phyloP scores from a whole-genome alignment of 306 rosid species.

The Calophaca sinica region DNA sequence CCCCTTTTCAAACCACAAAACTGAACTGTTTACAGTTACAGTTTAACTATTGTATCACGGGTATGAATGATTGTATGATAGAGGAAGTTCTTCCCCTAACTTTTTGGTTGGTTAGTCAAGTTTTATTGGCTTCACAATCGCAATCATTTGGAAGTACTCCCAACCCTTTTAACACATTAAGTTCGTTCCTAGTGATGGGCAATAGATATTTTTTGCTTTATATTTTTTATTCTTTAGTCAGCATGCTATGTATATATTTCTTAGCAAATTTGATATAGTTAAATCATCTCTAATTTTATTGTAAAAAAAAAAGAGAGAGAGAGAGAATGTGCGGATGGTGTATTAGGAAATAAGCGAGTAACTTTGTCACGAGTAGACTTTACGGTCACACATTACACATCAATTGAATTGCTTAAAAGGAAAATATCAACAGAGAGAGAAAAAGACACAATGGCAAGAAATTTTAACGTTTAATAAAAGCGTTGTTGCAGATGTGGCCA shows the following conservation, averaged over 20 bases:
- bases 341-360: no score
- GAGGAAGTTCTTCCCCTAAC: background rate
- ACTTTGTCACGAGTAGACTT: slow-evolving; percentile 35
- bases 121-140: slow-evolving; percentile 11
- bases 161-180: no score
- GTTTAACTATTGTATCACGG: slow-evolving; percentile 51
- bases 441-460: background rate
- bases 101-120: slow-evolving; percentile 27
- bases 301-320: no score
- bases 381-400: slow-evolving; percentile 16
- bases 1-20: slow-evolving; percentile 1
- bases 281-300: no score
- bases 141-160: background rate
- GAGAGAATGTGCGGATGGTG: no score
- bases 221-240: no score
- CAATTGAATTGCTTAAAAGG: slow-evolving; percentile 25
- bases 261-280: no score
- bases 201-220: no score
- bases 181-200: no score
- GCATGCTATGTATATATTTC: no score
- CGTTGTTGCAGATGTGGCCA: slow-evolving; percentile 79
- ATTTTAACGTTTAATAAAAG: background rate
- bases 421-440: background rate
- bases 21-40: slow-evolving; percentile 8
- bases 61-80: slow-evolving; percentile 6